These are phyloP conservation scores for Leccinum disarticulatum DNA, from an alignment of 768 basidiomycete genomes.

Conservation along the genomic window DNA sequence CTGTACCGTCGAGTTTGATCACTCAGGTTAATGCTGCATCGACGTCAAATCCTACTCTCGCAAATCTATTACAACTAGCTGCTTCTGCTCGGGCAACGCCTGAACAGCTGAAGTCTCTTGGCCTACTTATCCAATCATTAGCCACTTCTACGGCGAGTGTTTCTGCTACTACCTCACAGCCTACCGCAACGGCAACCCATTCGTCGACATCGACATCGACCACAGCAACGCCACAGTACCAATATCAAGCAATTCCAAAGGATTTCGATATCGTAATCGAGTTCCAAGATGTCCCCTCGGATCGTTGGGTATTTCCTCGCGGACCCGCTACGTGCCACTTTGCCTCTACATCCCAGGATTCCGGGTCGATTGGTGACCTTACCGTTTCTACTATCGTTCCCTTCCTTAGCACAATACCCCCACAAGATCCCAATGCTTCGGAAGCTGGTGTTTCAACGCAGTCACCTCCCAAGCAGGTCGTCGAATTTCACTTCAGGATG, in stretches of 20 bases:
- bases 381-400: constrained; percentile 47
- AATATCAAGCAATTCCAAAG: constrained; percentile 38
- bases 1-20: constrained; percentile 58
- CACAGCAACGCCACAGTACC: constrained; percentile 21
- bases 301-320: constrained; percentile 70
- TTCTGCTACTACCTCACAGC: constrained; percentile 10
- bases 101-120: constrained; percentile 67
- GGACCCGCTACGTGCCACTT: constrained; percentile 53
- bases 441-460: constrained; percentile 16
- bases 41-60: constrained; percentile 63
- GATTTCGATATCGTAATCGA: constrained; percentile 76
- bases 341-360: constrained; percentile 14
- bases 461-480: constrained; percentile 31
- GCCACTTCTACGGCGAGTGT: constrained; percentile 30
- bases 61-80: constrained; percentile 63
- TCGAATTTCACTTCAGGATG: constrained; percentile 49
- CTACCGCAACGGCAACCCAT: background rate
- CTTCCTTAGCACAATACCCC: constrained; percentile 32
- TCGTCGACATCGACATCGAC: constrained; percentile 19
- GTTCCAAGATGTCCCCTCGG: constrained; percentile 59
- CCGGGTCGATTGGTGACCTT: constrained; percentile 31
- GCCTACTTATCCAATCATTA: constrained; percentile 70
- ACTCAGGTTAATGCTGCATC: constrained; percentile 67
- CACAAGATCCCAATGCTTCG: constrained; percentile 10
- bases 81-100: constrained; percentile 59